Base-by-base conservation (phyloP, 805 yeast species). In the Metschnikowia borealis region DNA sequence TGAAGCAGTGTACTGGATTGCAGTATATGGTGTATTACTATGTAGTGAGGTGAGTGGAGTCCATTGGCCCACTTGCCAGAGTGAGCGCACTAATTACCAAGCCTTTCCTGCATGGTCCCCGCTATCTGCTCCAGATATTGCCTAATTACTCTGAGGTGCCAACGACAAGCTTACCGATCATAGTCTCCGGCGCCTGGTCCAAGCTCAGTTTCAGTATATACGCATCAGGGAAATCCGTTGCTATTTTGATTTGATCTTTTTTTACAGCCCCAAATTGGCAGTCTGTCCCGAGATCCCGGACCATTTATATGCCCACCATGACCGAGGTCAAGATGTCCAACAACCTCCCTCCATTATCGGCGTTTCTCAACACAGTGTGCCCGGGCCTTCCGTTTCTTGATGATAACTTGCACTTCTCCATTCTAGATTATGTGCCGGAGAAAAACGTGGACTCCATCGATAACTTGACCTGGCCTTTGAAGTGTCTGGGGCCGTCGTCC, bases 361-460 rank as follows among this genome's bases (percentile, higher is more conserved):
- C 63, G 6, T 73, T 70, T 46, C 61, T 73, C 26, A 62, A 62
- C 42, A 59, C 74, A 3, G 72, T 70, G 5, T 65, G 71, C 38
- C 78, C 78, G 3, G 75, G 75, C 2, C 60, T 62, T 37, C 49
- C 59, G 13, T 53, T 53, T 35, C 56, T 72, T 32, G 73, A 66
- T 26, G 66, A 66, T 26, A 73, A 73, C 53, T 60, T 64, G 35
- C 72, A 68, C 50, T 71, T 63, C 51, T 45, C 55, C 2, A 56
- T 71, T 18, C 58, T 51, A 5, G 51, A 54, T 15, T 49, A 52
- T 15, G 50, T 55, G 15, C 38, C 50, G 21, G 34, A 42, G n/a
- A 39, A 54, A 17, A 48, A 47, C 5, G 32, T 50, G 17, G 36
- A 47, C 36, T 45, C 46, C 32, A 36, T 55, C 38, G 52, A 57